Base-by-base conservation (phyloP, 1,284 basidiomycete species). In the Marasmius oreades region DNA sequence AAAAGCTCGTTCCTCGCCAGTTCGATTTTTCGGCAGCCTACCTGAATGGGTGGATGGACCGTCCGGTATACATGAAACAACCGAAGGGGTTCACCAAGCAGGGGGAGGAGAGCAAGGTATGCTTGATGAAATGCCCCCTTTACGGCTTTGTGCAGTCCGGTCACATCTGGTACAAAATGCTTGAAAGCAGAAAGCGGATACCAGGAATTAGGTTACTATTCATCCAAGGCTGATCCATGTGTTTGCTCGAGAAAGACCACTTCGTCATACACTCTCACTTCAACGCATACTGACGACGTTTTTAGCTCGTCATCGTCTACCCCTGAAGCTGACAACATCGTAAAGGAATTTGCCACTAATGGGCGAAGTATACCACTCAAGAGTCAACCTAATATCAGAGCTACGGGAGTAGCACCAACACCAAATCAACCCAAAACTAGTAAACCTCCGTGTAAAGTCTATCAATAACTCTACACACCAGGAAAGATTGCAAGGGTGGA, bases 121-220 rank as follows among this genome's bases (percentile, higher is more conserved):
- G n/a, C n/a, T n/a, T n/a, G n/a, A n/a, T n/a, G n/a, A n/a, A 12
- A 10, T 3, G n/a, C 22, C 59, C 56, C 0, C 31, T 60, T 1
- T 60, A 58, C 31, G 53, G 59, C 1, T 22, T 55, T 5, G 42
- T 55, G 1, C 59, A 60, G 50, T 55, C 59, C 0, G 53, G 59
- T n/a, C 59, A 60, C 50, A 58, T 60, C 20, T 60, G 59, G 56
- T 60, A 57, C 39, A 55, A 55, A 18, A 37, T 50, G 0, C 53
- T 60, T 3, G 50, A 42, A 7, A 10, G 45, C 5, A n/a, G n/a
- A n/a, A n/a, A n/a, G n/a, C n/a, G 56, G 56, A 1, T 60, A 36
- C 34, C 34, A 18, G 8, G 48, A 55, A 22, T 43, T 60, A 3
- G 52, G 59, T 8, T 60, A 57, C 51, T 33, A 42, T 5, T 52